These are phyloP conservation scores for Candida ovalis DNA, from an alignment of 805 yeast species.

Conservation along the genomic window DNA sequence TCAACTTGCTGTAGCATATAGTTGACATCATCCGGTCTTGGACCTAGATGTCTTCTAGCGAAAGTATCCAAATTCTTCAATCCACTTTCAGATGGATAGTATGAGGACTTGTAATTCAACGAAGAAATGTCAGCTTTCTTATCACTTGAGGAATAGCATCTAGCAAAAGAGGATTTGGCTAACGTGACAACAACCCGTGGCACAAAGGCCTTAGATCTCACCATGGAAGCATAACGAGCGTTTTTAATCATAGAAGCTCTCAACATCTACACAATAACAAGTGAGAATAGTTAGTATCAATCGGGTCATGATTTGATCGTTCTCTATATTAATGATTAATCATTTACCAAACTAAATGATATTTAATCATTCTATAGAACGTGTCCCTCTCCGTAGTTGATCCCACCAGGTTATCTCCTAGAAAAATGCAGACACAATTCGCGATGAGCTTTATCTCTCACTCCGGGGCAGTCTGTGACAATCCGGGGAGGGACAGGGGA, in stretches of 20 bases:
- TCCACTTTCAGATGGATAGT: slow-evolving; percentile 35
- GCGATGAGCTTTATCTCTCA: neutral
- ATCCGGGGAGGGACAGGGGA: neutral
- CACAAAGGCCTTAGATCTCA: neutral
- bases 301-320: neutral
- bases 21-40: slow-evolving; percentile 56
- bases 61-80: slow-evolving; percentile 63
- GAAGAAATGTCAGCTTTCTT: slow-evolving; percentile 51
- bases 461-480: neutral
- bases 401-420: no score
- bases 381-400: no score
- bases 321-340: neutral
- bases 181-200: neutral
- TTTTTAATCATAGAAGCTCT: slow-evolving; percentile 2
- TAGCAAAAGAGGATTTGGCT: neutral
- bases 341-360: no score
- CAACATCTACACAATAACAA: slow-evolving; percentile 1
- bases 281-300: neutral
- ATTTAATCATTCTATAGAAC: no score
- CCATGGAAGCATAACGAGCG: neutral
- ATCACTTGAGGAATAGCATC: slow-evolving; percentile 11
- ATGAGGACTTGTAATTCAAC: slow-evolving; percentile 44
- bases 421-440: no score
- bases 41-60: slow-evolving; percentile 88
- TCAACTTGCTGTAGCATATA: slow-evolving; percentile 68